Evolutionary conservation across 495 filamentous ascomycete genomes (phyloP), one percentile per base, ranked within the genome.

Genomic region (Aspergillus haitiensis): DNA sequence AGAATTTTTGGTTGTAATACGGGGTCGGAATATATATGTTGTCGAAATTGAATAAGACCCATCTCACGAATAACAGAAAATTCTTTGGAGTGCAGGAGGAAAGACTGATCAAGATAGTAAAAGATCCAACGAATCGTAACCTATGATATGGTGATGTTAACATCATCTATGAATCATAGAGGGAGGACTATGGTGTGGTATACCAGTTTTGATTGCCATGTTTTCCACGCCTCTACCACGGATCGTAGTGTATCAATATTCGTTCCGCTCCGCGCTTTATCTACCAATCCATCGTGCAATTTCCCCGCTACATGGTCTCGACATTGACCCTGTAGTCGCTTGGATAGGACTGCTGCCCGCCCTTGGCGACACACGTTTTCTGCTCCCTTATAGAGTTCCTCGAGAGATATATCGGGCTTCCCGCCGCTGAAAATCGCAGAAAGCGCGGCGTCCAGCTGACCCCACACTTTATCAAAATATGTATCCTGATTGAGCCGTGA

Each of bases 31-130:
- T 84, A 82, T 35, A 90, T 76, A 51, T 79, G 71, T 10, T 70
- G 72, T 34, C 82, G 79, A 69, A 87, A 88, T 55, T 80, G 72
- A 56, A 75, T 70, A 73, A 90, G 56, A 64, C 83, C 73, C 79
- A 86, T 81, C 69, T 82, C 73, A 68, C 81, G 75, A 76, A 95
- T 78, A 65, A 81, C 63, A 0, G 79, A 75, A 16, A 70, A 66
- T 36, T 78, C 75, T 57, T 81, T 85, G 39, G 82, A 83, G 35
- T 86, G 84, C 1, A 97, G 76, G 18, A 98, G 82, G 69, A 90
- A 97, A 5, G 91, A 90, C 58, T 94, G 85, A 67, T 98, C 93
- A 55, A 98, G 79, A 62, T 92, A 97, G 67, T 89, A 93, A 76
- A 96, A 98, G 34, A 97, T 87, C 59, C 86, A 91, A 56, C 91